These are phyloP conservation scores for Xylaria sp. DNA, from an alignment of 2,329 filamentous ascomycete genomes.

Conservation along the genomic window DNA sequence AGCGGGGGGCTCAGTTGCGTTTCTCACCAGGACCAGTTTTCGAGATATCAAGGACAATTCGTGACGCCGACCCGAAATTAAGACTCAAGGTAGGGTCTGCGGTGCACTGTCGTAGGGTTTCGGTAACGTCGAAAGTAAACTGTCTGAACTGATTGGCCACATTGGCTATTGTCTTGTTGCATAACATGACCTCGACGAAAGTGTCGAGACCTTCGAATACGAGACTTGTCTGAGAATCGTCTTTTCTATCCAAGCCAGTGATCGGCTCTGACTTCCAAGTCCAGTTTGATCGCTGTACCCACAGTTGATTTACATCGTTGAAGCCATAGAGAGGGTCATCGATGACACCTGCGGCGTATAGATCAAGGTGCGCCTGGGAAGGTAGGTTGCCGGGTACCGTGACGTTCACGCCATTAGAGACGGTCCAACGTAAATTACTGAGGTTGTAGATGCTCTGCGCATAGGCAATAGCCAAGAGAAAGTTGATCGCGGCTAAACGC, in stretches of 20 bases:
- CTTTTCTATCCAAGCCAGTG: constrained; percentile 49
- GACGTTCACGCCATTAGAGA: constrained; percentile 52
- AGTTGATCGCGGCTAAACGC: background rate
- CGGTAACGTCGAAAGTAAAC: constrained; percentile 67
- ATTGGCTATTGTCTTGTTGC: constrained; percentile 62
- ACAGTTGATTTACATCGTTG: constrained; percentile 69
- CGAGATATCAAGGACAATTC: constrained; percentile 63
- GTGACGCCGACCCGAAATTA: constrained; percentile 67
- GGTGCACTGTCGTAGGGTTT: constrained; percentile 56
- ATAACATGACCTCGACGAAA: constrained; percentile 66
- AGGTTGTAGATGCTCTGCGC: constrained; percentile 18
- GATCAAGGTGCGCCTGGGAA: constrained; percentile 68
- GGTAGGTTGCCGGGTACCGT: constrained; percentile 65
- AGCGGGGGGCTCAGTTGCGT: background rate
- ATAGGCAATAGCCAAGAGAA: background rate
- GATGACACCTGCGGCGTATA: constrained; percentile 63
- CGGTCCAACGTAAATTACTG: constrained; percentile 15
- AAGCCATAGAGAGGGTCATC: constrained; percentile 63
- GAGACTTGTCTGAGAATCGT: constrained; percentile 60
- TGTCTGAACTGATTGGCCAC: constrained; percentile 73
- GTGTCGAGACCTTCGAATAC: constrained; percentile 72
- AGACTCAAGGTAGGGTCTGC: constrained; percentile 55
- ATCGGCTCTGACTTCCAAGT: constrained; percentile 65
- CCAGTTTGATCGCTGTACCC: constrained; percentile 69
- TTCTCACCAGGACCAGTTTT: constrained; percentile 55